Base-by-base conservation (phyloP, 2,329 filamentous ascomycete species). In the Aspergillus sp. region DNA sequence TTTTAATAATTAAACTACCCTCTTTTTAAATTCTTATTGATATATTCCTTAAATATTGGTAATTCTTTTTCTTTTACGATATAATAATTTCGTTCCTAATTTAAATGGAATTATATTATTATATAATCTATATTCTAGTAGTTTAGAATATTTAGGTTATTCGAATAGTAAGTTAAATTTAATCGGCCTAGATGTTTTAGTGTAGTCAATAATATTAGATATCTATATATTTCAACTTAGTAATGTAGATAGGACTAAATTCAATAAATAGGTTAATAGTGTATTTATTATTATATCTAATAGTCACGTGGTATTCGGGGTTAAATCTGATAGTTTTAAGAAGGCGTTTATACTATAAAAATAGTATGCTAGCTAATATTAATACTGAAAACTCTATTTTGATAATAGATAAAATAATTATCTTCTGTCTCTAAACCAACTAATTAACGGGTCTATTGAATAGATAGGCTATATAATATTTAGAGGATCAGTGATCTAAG, bases 371-470 rank as follows among this genome's bases (percentile, higher is more conserved):
- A 32, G 29, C 13, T 7, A 6, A 7, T 7, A 13, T 32, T 32
- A 32, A 13, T 32, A 13, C 29, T 32, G 13, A 32, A 32, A 32
- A 13, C 29, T 32, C 29, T 32, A 32, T 41, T 51, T 16, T 46
- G 31, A 46, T 14, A 23, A 13, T 50, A 45, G 16, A 29, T 52
- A 40, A 42, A 47, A 32, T 47, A 4, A 34, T 43, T 38, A 21
- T 47, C 38, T 16, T 38, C 13, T 32, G 13, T 13, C 13, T 32
- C 13, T 32, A 7, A 46, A 41, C 4, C 41, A 41, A 46, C 45
- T 40, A 40, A 29, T 17, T 41, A 47, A 32, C 29, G 6, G 29
- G 29, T 32, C 29, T 13, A 32, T 13, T 32, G 13, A 32, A 32
- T 32, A 32, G 13, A 13, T 13, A 32, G 29, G 7, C 6, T 32